Evolutionary conservation across 2,329 filamentous ascomycete genomes (phyloP), one percentile per base, ranked within the genome.

Genomic region (Coniella lustricola): DNA sequence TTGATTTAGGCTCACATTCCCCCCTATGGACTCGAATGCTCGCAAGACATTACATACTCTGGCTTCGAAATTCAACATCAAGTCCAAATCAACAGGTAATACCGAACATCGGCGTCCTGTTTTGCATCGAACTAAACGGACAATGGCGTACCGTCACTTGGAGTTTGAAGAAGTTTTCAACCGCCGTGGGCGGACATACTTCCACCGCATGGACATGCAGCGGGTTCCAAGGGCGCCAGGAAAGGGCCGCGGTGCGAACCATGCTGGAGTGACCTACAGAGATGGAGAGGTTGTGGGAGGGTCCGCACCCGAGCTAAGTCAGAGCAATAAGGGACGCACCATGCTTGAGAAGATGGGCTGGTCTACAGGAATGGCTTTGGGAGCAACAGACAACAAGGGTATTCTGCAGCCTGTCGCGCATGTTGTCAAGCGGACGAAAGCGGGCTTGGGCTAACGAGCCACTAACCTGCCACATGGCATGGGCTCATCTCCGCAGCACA

Each of bases 281-380:
- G 87, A 97, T 59, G 93, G 93, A 16, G 90, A 97, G 56, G 72
- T 95, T 22, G 90, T 97, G 2, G 93, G 91, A 41, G 88, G 79
- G 2, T 80, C 82, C 41, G 90, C 91, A 2, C 87, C 90, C 10
- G 90, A 95, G 63, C 75, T 98, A 29, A 87, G 87, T 1, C 72
- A 74, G 4, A 86, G 85, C 46, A 97, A 95, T 63, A 88, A 81
- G 56, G 93, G 93, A 10, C 79, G 89, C 44, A 81, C 82, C 3
- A 87, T 98, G 81, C 69, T 98, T 55, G 89, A 95, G 69, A 97
- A 93, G 68, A 97, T 97, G 93, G 93, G 93, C 3, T 98, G 93
- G 90, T 86, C 79, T 53, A 84, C 76, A 45, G 93, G 93, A 4
- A 95, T 84, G 61, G 87, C 86, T 1, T 75, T 98, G 1, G 93